Base-by-base conservation (phyloP, 805 yeast species). In the Wickerhamiella kazuoi region DNA sequence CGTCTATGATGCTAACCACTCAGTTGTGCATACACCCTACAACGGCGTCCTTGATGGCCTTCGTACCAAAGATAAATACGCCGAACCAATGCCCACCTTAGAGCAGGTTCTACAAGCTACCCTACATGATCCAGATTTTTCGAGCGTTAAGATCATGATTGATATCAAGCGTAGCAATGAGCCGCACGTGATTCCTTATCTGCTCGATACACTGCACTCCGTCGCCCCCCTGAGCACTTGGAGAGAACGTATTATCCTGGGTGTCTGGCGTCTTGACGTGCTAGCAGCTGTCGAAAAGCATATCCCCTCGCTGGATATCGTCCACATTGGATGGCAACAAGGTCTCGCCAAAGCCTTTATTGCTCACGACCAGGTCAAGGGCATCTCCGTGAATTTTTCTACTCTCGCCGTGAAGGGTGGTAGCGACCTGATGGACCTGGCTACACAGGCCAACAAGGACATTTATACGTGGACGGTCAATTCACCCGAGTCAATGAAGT, bases 391-490 rank as follows among this genome's bases (percentile, higher is more conserved):
- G 50, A 65, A 44, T 30, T 50, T 48, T 21, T 41, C 49, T 23
- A 50, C 62, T 66, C 50, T 66, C 70, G 52, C 63, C 68, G 72
- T 63, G 59, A 3, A 47, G 39, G 46, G 63, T 43, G 51, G 70
- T 52, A 45, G 51, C 44, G 42, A 43, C 42, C 45, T 59, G 37
- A 48, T 63, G n/a, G 58, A 56, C 1, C 45, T 52, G 7, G 50
- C 66, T 15, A 44, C 50, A 20, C 45, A 48, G 13, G 46, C 57
- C 17, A 54, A 57, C 29, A 57, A 65, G 21, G 57, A 59, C 9
- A 53, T 67, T 3, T 70, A 63, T 42, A 48, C 67, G 3, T 72
- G 79, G 79, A 72, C 78, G 1, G 59, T 70, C 15, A 72, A 72
- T 41, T 38, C 54, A 4, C 49, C 52, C 17, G 54, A 50, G 18